Percentiles rank a stretch among this genome's conserved stretches.
Conservation (phyloP, 257 asterid species). For the Fraxinus cuspidata region DNA sequence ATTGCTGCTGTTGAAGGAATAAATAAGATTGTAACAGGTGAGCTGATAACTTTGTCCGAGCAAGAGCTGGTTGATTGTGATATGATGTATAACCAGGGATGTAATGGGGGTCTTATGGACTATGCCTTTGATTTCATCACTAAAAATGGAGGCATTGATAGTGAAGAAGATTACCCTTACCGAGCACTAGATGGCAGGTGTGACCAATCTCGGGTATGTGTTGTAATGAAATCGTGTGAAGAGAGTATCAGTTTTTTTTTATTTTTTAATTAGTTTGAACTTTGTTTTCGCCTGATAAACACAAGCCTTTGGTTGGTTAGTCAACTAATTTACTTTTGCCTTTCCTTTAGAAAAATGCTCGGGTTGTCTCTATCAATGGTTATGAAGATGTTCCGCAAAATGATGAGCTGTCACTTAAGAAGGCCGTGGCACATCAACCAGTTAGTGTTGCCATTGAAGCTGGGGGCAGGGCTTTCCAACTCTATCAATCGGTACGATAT, state of each 20-base stretch:
- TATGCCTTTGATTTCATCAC: slow-evolving; percentile 68
- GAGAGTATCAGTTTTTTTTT: not conserved
- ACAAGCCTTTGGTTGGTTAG: not conserved
- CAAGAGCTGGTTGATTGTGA: slow-evolving; percentile 92
- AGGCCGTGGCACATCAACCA: slow-evolving; percentile 77
- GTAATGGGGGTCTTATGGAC: slow-evolving; percentile 94
- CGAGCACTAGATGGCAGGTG: slow-evolving; percentile 59
- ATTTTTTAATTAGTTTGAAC: not conserved
- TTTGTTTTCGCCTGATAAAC: not conserved
- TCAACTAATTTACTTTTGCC: not conserved
- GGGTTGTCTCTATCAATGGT: slow-evolving; percentile 70
- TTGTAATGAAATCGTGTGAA: not conserved
- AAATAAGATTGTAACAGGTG: slow-evolving; percentile 75
- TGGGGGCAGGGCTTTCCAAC: slow-evolving; percentile 93
- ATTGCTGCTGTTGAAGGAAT: slow-evolving; percentile 84
- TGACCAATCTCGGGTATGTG: slow-evolving; percentile 54
- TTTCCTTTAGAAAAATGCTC: slow-evolving; percentile 61
- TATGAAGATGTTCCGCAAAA: slow-evolving; percentile 77
- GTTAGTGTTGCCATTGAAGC: slow-evolving; percentile 92
- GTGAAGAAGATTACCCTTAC: slow-evolving; percentile 84
- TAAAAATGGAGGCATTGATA: slow-evolving; percentile 78
- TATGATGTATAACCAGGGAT: slow-evolving; percentile 60
- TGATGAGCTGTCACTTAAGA: slow-evolving; percentile 69
- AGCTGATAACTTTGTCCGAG: slow-evolving; percentile 60
- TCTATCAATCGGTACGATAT: slow-evolving; percentile 66